Conservation (phyloP, 441 rosid species). For the Flueggea neowawraea region DNA sequence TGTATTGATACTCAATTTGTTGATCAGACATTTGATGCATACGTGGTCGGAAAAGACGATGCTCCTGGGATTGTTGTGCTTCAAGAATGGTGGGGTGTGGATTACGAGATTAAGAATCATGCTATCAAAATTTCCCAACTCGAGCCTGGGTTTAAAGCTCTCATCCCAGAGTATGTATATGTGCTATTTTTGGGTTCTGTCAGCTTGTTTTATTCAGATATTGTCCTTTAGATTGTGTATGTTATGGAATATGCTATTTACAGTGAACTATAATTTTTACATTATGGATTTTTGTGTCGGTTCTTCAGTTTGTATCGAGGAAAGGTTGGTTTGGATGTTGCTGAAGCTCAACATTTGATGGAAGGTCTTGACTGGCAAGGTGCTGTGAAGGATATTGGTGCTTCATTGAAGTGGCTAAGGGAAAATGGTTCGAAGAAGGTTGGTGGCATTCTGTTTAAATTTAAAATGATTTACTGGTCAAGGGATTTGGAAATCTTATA, state of each 20-base stretch:
- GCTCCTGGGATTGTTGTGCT: slow-evolving; percentile 92
- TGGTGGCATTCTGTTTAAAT: not conserved
- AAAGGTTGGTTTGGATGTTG: slow-evolving; percentile 85
- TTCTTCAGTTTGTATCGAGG: slow-evolving; percentile 76
- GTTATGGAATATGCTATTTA: no score
- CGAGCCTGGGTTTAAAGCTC: slow-evolving; percentile 80
- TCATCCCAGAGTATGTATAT: slow-evolving; percentile 75
- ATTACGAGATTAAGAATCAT: slow-evolving; percentile 91
- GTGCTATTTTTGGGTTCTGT: not conserved
- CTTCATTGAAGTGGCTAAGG: slow-evolving; percentile 87
- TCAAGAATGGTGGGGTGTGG: slow-evolving; percentile 99
- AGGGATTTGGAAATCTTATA: no score
- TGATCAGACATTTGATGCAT: slow-evolving; percentile 80
- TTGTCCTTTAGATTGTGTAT: no score
- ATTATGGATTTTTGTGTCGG: not conserved
- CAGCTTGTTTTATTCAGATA: no score
- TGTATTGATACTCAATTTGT: slow-evolving; percentile 6
- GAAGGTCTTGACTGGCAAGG: slow-evolving; percentile 96
- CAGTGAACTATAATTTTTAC: not conserved
- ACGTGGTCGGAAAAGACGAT: slow-evolving; percentile 83
- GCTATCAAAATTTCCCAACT: slow-evolving; percentile 80
- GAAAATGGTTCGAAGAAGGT: slow-evolving; percentile 91
- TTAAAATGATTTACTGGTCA: no score
- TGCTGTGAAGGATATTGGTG: slow-evolving; percentile 84
- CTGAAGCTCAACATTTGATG: slow-evolving; percentile 96